These are phyloP conservation scores for Eutrema salsugineum DNA, from an alignment of 441 rosid genomes.

Conservation along the genomic window DNA sequence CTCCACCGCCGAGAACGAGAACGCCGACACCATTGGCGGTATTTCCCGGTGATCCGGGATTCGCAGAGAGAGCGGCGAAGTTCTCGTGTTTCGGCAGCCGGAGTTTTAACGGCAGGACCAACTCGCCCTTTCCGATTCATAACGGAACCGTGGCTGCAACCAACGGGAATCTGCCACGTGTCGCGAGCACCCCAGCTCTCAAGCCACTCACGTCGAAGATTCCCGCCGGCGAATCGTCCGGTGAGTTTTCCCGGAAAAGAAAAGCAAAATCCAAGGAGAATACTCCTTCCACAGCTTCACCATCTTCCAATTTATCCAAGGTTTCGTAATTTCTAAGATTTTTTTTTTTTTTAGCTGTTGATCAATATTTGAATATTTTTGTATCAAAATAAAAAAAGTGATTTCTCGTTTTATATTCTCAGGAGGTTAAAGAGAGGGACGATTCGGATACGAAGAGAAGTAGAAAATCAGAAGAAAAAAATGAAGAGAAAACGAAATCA, in stretches of 20 bases:
- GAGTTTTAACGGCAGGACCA: slow-evolving; percentile 60
- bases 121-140: slow-evolving; percentile 23
- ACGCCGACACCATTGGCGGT: slow-evolving; percentile 37
- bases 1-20: slow-evolving; percentile 45
- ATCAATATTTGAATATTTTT: too few relatives aligned
- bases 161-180: slow-evolving; percentile 40
- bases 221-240: slow-evolving; percentile 12
- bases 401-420: neutral
- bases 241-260: slow-evolving; percentile 42
- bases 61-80: slow-evolving; percentile 52
- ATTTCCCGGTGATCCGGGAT: slow-evolving; percentile 53
- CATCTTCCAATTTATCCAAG: slow-evolving; percentile 35
- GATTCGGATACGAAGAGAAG: slow-evolving; percentile 42
- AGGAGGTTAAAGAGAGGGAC: slow-evolving; percentile 45
- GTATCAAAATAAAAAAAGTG: too few relatives aligned
- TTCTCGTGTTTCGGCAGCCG: slow-evolving; percentile 52
- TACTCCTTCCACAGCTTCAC: slow-evolving; percentile 27
- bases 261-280: slow-evolving; percentile 55
- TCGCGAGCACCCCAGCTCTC: slow-evolving; percentile 48
- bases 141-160: slow-evolving; percentile 27
- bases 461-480: slow-evolving; percentile 40
- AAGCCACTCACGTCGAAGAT: slow-evolving; percentile 12
- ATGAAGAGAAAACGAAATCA: slow-evolving; percentile 25
- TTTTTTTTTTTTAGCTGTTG: too few relatives aligned
- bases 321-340: slow-evolving; percentile 10